Conservation (phyloP, 805 yeast species). For the Metschnikowia arizonensis region DNA sequence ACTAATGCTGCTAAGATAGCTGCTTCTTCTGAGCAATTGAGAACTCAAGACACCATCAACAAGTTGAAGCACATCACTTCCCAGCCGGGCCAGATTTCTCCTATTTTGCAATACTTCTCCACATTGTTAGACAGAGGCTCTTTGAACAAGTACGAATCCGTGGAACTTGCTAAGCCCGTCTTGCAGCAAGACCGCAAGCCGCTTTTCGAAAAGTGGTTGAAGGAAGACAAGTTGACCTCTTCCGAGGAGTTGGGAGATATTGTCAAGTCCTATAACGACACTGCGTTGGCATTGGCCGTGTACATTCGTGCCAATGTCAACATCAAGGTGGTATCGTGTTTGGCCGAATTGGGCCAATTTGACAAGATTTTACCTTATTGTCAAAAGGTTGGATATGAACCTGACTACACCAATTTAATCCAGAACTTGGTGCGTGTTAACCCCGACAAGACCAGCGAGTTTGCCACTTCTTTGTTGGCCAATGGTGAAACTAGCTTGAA, state of each 20-base stretch:
- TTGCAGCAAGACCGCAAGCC: slow-evolving; percentile 93
- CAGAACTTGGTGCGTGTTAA: slow-evolving; percentile 87
- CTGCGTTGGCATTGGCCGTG: slow-evolving; percentile 83
- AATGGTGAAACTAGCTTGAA: slow-evolving; percentile 61
- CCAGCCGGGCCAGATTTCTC: slow-evolving; percentile 91
- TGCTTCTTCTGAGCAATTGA: slow-evolving; percentile 85
- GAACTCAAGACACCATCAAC: slow-evolving; percentile 92
- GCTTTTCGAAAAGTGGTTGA: slow-evolving; percentile 91
- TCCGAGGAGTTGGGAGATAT: slow-evolving; percentile 98
- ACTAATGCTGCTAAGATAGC: slow-evolving; percentile 94
- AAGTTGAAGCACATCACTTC: slow-evolving; percentile 87
- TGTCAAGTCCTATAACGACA: slow-evolving; percentile 76
- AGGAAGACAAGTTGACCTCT: slow-evolving; percentile 87
- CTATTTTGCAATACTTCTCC: slow-evolving; percentile 87
- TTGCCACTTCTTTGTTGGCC: slow-evolving; percentile 79
- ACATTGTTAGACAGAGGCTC: slow-evolving; percentile 89
- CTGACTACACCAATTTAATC: slow-evolving; percentile 84
- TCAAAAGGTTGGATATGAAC: slow-evolving; percentile 80
- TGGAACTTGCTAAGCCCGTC: slow-evolving; percentile 93
- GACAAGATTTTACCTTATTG: slow-evolving; percentile 94
- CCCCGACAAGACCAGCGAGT: slow-evolving; percentile 98
- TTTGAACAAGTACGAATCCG: slow-evolving; percentile 85
- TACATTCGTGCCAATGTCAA: slow-evolving; percentile 80
- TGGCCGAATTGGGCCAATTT: slow-evolving; percentile 95
- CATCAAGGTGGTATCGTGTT: slow-evolving; percentile 81